Base-by-base conservation (phyloP, 2,329 filamentous ascomycete species). In the Aspergillus costaricaensis region DNA sequence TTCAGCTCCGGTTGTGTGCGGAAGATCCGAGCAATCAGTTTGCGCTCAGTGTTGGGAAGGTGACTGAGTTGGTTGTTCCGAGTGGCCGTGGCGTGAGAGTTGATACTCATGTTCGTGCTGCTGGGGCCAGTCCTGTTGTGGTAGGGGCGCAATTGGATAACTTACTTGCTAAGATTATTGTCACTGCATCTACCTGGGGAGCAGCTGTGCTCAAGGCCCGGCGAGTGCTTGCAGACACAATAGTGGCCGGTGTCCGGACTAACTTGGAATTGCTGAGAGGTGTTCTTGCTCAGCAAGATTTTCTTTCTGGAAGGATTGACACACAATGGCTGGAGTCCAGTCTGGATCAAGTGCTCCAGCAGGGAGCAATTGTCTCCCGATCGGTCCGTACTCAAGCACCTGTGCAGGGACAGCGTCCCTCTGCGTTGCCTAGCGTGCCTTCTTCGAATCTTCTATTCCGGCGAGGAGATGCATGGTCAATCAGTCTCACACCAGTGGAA, bases 31-130 rank as follows among this genome's bases (percentile, higher is more conserved):
- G 77, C 19, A 79, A 75, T 43, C 75, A 82, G 53, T 88, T 84
- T 73, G 78, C 84, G 0, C 73, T 88, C 2, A 86, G 84, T 36
- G 84, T 88, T 50, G 86, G 86, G 38, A 86, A 85, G 58, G 81
- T 88, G 15, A 80, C 77, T 0, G 77, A 79, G 0, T 84, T 86
- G 50, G 73, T 76, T 7, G 81, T 87, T 3, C 86, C 86, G 0
- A 75, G 73, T 1, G 86, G 86, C 1, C 83, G 86, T 62, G 86
- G 86, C 0, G 76, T 86, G 12, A 74, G 85, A 19, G 76, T 87
- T 2, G 85, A 87, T 62, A 86, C 83, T 0, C 80, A 85, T 63
- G 71, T 87, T 1, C 73, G 80, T n/a, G 70, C 71, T 10, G 72
- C 75, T 1, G 72, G 75, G 1, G 70, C 77, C 0, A 73, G 79